Evolutionary conservation across 768 basidiomycete genomes (phyloP).

Genomic region (Suillus decipiens): DNA sequence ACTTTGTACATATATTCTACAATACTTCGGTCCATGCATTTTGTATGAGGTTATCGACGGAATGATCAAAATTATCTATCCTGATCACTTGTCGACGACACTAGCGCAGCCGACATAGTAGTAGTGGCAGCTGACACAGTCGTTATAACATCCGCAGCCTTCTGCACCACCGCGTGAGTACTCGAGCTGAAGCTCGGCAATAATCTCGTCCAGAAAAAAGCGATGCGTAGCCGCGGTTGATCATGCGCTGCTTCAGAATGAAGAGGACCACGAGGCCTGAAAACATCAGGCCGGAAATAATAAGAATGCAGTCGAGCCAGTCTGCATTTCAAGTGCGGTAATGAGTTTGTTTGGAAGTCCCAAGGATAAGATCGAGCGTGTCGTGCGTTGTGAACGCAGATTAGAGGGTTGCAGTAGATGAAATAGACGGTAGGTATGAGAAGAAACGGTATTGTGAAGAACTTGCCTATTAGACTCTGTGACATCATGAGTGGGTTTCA

Average conservation of each 20-base stretch:
- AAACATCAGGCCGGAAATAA: too few species aligned
- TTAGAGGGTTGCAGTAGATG: constrained; percentile 74
- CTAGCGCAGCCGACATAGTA: background rate
- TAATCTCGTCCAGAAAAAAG: constrained; percentile 88
- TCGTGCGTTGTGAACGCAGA: constrained; percentile 80
- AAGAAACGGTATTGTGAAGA: background rate
- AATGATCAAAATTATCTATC: too few species aligned
- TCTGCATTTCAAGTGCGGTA: constrained; percentile 89
- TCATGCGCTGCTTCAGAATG: constrained; percentile 82
- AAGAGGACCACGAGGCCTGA: constrained; percentile 84
- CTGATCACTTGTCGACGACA: background rate
- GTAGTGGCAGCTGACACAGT: background rate
- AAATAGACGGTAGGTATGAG: constrained; percentile 11
- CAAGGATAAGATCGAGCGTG: constrained; percentile 65
- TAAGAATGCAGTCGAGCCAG: constrained; percentile 86
- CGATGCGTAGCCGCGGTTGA: constrained; percentile 78
- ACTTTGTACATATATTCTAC: too few species aligned
- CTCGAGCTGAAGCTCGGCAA: constrained; percentile 45
- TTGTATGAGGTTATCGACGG: too few species aligned
- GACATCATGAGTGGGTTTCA: constrained; percentile 87
- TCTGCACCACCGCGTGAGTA: constrained; percentile 1
- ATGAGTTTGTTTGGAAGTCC: constrained; percentile 84
- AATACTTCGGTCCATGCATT: too few species aligned
- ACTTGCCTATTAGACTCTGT: constrained; percentile 87
- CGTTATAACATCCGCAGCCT: background rate